Percentiles rank a stretch among this genome's conserved stretches.
Conservation (phyloP, 2,329 filamentous ascomycete species). For the Diaporthe sp. region DNA sequence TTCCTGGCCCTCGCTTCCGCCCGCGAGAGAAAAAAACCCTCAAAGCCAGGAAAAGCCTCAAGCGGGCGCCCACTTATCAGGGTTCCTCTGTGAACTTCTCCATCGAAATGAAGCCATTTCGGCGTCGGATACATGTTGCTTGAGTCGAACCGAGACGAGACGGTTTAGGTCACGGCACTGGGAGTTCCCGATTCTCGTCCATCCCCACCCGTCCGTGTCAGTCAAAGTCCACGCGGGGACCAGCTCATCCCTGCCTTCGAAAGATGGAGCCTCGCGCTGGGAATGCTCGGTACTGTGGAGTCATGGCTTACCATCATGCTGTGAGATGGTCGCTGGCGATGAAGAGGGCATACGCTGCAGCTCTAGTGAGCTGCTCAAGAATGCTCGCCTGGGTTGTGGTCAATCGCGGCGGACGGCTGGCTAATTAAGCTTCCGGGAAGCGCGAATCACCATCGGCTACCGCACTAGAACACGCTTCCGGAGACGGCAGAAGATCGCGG, state of each 20-base stretch:
- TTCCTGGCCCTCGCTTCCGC: neutral
- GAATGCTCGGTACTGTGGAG: neutral
- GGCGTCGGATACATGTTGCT: neutral
- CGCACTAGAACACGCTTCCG: neutral
- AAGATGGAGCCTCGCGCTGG: neutral
- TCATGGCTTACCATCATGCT: neutral
- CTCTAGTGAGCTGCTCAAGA: neutral
- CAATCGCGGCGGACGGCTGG: neutral
- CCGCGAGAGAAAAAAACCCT: neutral
- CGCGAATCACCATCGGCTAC: constrained; percentile 1
- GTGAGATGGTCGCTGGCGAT: neutral
- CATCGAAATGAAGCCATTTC: neutral
- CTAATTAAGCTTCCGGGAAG: constrained; percentile 11
- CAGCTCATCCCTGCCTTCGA: constrained; percentile 9
- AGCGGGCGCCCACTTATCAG: neutral
- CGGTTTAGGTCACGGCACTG: neutral
- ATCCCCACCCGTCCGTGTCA: constrained; percentile 3
- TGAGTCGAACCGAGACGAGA: constrained; percentile 11
- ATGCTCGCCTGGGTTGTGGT: neutral
- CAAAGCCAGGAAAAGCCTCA: neutral
- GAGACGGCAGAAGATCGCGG: neutral
- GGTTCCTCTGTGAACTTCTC: neutral
- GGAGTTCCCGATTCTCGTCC: neutral
- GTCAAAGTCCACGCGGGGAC: neutral
- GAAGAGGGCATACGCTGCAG: neutral